Evolutionary conservation across 83 land plant genomes (phyloP), one percentile per base, ranked within the genome.

Genomic region (Diphasiastrum complanatum): DNA sequence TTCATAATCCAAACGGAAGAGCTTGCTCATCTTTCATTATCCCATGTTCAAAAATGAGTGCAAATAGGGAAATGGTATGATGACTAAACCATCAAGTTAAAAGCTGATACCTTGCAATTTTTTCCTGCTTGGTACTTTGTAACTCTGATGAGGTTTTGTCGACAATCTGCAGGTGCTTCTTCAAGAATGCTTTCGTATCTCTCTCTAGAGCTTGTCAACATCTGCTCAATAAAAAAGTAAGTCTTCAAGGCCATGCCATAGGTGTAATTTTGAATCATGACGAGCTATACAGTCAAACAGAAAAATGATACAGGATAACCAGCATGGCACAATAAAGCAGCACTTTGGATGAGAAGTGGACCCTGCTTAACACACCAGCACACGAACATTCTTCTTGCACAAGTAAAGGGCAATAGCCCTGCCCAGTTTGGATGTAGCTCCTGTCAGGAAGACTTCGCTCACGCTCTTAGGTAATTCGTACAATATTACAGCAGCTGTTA

Each of bases 351-450:
- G 55, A n/a, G 45, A 22, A 47, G 1, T 16, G 12, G 24, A 45
- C n/a, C 10, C 18, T 29, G 51, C 24, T 59, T 1, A n/a, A 12
- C 5, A 14, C 51, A 77, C 80, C 80, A 77, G 20, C 2, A 77
- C 80, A 20, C 64, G 51, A 32, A 77, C 77, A 20, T 66, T 57
- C 6, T 62, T 76, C 41, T 47, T 63, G 55, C 77, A 77, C 41
- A 77, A 51, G 36, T 73, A 68, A 35, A 73, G 63, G 1, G 77
- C 72, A 33, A 77, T 67, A 19, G 80, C 80, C 33, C 59, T 68
- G 22, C 80, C 80, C 10, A 77, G 64, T 23, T 77, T 77, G 0
- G 80, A 77, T 0, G 80, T 77, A 2, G 78, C 57, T 0, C 77
- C 80, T 1, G 77, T 61, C 4, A 77, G 49, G 33, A 77, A 77